These are phyloP conservation scores for Tulasnella sp. DNA, from an alignment of 768 basidiomycete genomes.

Conservation along the genomic window DNA sequence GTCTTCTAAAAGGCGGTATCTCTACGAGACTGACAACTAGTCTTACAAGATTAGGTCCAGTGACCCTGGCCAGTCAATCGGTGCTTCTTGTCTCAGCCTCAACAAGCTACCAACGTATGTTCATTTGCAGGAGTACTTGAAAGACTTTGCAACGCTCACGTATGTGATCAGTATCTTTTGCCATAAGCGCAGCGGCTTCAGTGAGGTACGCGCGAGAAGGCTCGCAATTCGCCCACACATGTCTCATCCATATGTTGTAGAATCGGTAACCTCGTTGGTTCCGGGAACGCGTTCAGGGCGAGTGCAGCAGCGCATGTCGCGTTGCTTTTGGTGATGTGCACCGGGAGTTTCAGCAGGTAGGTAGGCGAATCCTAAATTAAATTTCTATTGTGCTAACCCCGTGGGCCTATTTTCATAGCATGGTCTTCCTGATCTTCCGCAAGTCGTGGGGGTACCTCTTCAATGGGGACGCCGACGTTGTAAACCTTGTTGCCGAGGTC, in stretches of 20 bases:
- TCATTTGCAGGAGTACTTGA: conserved; percentile 46
- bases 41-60: conserved; percentile 68
- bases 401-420: conserved; percentile 44
- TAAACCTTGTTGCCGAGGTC: conserved; percentile 65
- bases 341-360: conserved; percentile 72
- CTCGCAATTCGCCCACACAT: neutral
- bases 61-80: conserved; percentile 83
- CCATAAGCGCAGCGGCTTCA: conserved; percentile 75
- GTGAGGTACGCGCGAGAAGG: conserved; percentile 60
- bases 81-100: conserved; percentile 78
- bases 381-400: neutral
- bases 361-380: conserved; percentile 17
- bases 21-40: conserved; percentile 38
- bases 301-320: conserved; percentile 65
- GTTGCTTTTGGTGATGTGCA: conserved; percentile 63
- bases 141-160: neutral
- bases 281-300: conserved; percentile 73
- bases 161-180: conserved; percentile 23
- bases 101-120: conserved; percentile 81
- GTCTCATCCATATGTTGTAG: conserved; percentile 45
- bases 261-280: conserved; percentile 87
- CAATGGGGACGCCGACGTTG: conserved; percentile 64
- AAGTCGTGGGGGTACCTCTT: conserved; percentile 73
- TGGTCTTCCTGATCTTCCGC: conserved; percentile 62
- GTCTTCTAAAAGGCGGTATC: conserved; percentile 17